Evolutionary conservation across 2,329 filamentous ascomycete species (phyloP), one percentile per base, ranked within the genome.

Genomic region (Orbilia blumenaviensis): DNA sequence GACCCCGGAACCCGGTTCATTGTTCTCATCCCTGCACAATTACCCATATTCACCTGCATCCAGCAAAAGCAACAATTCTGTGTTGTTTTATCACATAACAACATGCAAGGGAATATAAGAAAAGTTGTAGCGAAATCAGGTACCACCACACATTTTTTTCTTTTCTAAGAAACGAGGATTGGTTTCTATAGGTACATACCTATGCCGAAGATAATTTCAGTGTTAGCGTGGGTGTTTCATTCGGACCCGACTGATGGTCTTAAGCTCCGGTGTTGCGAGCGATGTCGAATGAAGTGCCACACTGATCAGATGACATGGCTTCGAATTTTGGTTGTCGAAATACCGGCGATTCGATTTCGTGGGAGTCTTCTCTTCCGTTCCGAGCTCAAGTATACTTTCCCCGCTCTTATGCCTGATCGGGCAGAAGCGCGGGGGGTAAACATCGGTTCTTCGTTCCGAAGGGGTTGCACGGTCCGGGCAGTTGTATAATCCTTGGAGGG

Each of bases 81-180:
- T 38, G 56, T 69, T 69, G 66, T 62, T 41, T 23, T 32, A 46
- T 71, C 56, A 46, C 56, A 63, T 44, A 5, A 38, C 38, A 34
- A 25, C 36, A 67, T 66, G 46, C 34, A 66, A 66, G 62, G 62
- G 62, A 66, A 41, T 50, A 63, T 46, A 63, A 34, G 5, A 63
- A 48, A 34, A 48, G n/a, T n/a, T n/a, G 25, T 34, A 48, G 10
- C 6, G 23, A 56, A 25, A 12, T 38, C 54, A 44, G 56, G 56
- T 61, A 44, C 56, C 14, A 36, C 16, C 32, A 38, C 29, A 38
- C 52, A 16, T 12, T 21, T 23, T 23, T 46, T 25, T 12, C 23
- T 23, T 46, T 46, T 46, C 42, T 23, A 34, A 5, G 23, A 52
- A 52, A 18, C n/a, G 14, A 52, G 41, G 18, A 36, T 34, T 14